A percentile compares a stretch with the other conserved stretches of the same genome.
These are phyloP conservation scores for Sporothrix phasma DNA, from an alignment of 2,329 filamentous ascomycete genomes.

Conservation along the genomic window DNA sequence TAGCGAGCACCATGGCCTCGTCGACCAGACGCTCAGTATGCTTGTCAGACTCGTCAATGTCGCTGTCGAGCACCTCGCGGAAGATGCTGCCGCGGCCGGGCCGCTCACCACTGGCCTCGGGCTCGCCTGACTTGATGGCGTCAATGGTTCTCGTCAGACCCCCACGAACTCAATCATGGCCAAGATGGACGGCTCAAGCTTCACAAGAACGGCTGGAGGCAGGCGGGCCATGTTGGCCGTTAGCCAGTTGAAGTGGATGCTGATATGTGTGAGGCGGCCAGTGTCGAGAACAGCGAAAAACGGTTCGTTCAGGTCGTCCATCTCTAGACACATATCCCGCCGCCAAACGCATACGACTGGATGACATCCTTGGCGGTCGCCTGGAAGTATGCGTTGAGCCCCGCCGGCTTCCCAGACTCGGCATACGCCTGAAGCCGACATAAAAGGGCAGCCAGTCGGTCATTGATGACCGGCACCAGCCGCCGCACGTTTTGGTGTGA, in stretches of 20 bases:
- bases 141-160: background rate
- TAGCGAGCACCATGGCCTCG: background rate
- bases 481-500: constrained; percentile 2
- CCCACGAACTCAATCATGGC: background rate
- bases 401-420: background rate
- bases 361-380: background rate
- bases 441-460: background rate
- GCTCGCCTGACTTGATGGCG: background rate
- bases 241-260: background rate
- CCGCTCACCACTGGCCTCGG: background rate
- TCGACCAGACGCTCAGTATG: background rate
- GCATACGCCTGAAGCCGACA: background rate
- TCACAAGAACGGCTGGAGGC: background rate
- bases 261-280: background rate
- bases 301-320: constrained; percentile 1
- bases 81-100: background rate
- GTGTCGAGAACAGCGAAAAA: background rate
- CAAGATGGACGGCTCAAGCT: background rate
- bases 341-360: constrained; percentile 6
- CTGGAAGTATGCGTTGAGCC: background rate
- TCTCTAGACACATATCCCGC: constrained; percentile 2
- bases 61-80: background rate
- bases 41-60: constrained; percentile 2
- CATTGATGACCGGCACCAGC: background rate
- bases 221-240: background rate